phyloP scores from a whole-genome alignment of 2,329 filamentous ascomycete genomes.

The Xylaria sp. region DNA sequence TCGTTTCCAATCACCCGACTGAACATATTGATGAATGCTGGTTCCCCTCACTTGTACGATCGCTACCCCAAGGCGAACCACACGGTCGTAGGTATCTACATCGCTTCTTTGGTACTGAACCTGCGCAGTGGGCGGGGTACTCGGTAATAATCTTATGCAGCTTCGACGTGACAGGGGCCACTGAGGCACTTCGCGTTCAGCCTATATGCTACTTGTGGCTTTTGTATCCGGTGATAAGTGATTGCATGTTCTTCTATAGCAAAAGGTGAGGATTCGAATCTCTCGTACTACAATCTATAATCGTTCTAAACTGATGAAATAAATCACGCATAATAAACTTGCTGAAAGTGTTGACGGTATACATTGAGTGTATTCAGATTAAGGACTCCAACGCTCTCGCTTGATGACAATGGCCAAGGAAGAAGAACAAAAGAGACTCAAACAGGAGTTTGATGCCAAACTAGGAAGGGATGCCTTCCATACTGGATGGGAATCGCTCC shows the following conservation, averaged over 20 bases:
- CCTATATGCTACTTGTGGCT: slow-evolving; percentile 16
- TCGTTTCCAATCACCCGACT: not conserved
- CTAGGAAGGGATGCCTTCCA: slow-evolving; percentile 42
- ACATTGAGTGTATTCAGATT: not conserved
- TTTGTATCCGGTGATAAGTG: not conserved
- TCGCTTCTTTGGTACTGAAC: not conserved
- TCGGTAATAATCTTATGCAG: slow-evolving; percentile 11
- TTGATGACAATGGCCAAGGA: slow-evolving; percentile 34
- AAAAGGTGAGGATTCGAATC: not conserved
- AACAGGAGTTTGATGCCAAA: slow-evolving; percentile 37
- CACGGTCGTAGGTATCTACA: not conserved
- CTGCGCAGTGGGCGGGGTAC: slow-evolving; percentile 15
- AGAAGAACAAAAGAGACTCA: slow-evolving; percentile 36
- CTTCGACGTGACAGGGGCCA: not conserved
- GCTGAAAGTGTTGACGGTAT: not conserved
- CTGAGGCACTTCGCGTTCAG: slow-evolving; percentile 16
- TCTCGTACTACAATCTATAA: not conserved
- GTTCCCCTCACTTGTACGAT: slow-evolving; percentile 9
- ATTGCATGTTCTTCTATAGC: not conserved
- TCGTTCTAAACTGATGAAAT: not conserved
- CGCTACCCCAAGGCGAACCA: slow-evolving; percentile 20
- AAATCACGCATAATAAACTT: not conserved
- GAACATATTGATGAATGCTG: not conserved
- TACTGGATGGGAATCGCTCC: slow-evolving; percentile 44
- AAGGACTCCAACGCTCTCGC: no score